Evolutionary conservation across 2,329 filamentous ascomycete genomes (phyloP).

Genomic region (Xylariaceae sp.): DNA sequence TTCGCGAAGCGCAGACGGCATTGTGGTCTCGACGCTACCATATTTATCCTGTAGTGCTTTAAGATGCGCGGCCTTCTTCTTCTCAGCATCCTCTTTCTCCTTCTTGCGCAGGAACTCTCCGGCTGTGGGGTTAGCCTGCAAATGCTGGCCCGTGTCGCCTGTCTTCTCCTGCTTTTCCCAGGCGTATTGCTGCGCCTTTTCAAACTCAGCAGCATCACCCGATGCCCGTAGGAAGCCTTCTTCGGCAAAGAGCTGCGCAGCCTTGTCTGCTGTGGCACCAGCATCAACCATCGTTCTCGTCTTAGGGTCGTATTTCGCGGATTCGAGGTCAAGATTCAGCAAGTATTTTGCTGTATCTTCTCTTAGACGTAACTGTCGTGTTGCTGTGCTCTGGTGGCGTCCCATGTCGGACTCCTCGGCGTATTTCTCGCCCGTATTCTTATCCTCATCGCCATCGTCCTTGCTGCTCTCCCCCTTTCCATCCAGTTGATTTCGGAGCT

Average conservation of each 20-base stretch:
- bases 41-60: conserved; percentile 77
- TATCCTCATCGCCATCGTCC: conserved; percentile 46
- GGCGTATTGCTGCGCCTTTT: conserved; percentile 80
- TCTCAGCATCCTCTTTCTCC: conserved; percentile 66
- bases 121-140: conserved; percentile 94
- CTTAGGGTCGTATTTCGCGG: conserved; percentile 96
- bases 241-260: conserved; percentile 79
- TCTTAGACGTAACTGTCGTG: conserved; percentile 81
- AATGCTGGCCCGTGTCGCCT: conserved; percentile 73
- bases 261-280: conserved; percentile 73
- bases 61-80: conserved; percentile 61
- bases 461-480: conserved; percentile 32
- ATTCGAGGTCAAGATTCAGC: conserved; percentile 89
- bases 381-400: conserved; percentile 83
- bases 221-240: conserved; percentile 86
- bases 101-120: conserved; percentile 80
- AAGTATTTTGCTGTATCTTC: conserved; percentile 98
- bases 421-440: conserved; percentile 66
- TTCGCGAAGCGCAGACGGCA: conserved; percentile 58
- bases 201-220: conserved; percentile 89
- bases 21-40: conserved; percentile 58
- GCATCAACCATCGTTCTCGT: conserved; percentile 85
- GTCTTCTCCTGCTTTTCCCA: conserved; percentile 91
- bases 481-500: conserved; percentile 53
- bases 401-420: conserved; percentile 97